Conservation (phyloP, 106 monocot species). For the Allium fistulosum region DNA sequence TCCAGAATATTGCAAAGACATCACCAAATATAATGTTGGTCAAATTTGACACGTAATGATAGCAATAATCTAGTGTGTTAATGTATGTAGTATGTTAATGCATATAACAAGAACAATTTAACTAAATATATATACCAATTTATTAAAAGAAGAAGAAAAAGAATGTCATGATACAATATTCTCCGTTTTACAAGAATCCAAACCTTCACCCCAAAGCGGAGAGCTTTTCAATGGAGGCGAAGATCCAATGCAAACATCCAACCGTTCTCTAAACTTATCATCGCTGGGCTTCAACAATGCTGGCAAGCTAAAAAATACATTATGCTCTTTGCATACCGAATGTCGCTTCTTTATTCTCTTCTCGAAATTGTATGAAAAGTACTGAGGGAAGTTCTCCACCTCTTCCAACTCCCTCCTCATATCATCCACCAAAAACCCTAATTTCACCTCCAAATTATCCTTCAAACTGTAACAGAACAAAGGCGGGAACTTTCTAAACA, state of each 20-base stretch:
- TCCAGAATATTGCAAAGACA: too few relatives aligned
- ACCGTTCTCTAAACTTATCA: slow-evolving; percentile 30
- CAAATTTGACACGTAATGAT: too few relatives aligned
- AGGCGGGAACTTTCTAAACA: slow-evolving; percentile 70
- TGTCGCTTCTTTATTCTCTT: slow-evolving; percentile 63
- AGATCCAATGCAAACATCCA: slow-evolving; percentile 46
- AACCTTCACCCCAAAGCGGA: slow-evolving; percentile 39
- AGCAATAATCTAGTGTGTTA: too few relatives aligned
- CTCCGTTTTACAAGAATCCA: slow-evolving; percentile 16
- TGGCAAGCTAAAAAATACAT: slow-evolving; percentile 41
- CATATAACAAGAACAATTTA: too few relatives aligned
- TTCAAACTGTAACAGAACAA: slow-evolving; percentile 70
- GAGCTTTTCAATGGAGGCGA: slow-evolving; percentile 50
- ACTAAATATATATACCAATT: too few relatives aligned
- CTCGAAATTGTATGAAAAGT: slow-evolving; percentile 75
- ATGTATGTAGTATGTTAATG: too few relatives aligned
- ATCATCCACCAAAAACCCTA: slow-evolving; percentile 33
- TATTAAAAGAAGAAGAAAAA: not conserved
- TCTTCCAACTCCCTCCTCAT: slow-evolving; percentile 67
- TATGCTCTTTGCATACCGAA: slow-evolving; percentile 32
- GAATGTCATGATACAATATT: slow-evolving; percentile 9
- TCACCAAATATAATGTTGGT: too few relatives aligned
- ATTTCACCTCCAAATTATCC: slow-evolving; percentile 62
- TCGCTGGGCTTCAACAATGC: slow-evolving; percentile 57
- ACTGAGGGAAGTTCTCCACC: slow-evolving; percentile 68